Evolutionary conservation across 2,329 filamentous ascomycete genomes (phyloP), one percentile per base, ranked within the genome.

Genomic region (Colletotrichum acutatum): DNA sequence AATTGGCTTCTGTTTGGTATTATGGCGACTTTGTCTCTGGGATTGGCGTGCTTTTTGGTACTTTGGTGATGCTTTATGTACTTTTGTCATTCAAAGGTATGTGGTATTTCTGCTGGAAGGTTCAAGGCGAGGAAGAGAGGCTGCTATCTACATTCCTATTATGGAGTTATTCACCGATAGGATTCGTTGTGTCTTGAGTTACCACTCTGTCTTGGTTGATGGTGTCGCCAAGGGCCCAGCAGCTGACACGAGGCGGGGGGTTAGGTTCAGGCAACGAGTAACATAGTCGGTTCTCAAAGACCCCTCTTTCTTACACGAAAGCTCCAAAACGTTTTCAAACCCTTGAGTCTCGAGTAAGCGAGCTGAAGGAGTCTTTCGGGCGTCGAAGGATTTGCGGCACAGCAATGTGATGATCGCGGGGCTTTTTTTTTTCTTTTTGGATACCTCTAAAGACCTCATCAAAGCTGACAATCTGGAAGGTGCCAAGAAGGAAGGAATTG

Each of bases 401-500:
- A 49, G 59, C 59, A 49, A n/a, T 49, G 19, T 11, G 3, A 7
- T 22, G 42, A 22, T 12, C 6, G 37, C 19, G 37, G 19, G 6
- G 24, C 7, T 4, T 7, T n/a, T n/a, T n/a, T n/a, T n/a, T n/a
- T n/a, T n/a, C n/a, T n/a, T n/a, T 26, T 4, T 22, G 8, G 34
- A 11, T 19, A 8, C 3, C 32, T 34, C 11, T 11, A 16, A 28
- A 16, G 34, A 2, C 22, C 37, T 60, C 42, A 60, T 60, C 57
- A 12, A n/a, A 19, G 24, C 37, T 49, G 37, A 61, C 37, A 5
- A 11, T 26, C 11, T 19, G 37, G 24, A 16, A 42, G 26, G 16
- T 52, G 59, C 59, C 59, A 62, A 62, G 59, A 37, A 19, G 6
- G 24, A 52, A 62, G 59, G 59, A 62, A 49, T 49, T 22, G 19